Base-by-base conservation (phyloP, 1,284 basidiomycete genomes). In the Porogramme epimiltina region DNA sequence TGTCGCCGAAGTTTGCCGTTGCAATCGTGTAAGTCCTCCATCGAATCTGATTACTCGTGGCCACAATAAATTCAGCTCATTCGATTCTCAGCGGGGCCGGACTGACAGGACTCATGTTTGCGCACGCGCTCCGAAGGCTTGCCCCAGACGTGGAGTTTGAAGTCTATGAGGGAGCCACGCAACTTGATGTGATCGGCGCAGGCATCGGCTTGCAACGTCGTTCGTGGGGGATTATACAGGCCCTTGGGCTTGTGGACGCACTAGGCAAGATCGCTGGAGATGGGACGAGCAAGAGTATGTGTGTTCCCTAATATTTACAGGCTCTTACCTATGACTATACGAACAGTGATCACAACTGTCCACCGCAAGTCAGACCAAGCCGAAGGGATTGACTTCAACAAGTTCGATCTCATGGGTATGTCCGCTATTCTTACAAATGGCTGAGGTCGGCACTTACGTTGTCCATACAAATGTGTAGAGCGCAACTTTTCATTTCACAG, bases 121-220 rank as follows among this genome's bases (percentile, higher is more conserved):
- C 72, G 22, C 59, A 75, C 4, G 69, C 72, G 2, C 57, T 79
- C 18, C 62, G 69, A 5, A 67, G 68, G 50, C 66, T 41, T 26
- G 55, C 69, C 37, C 61, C 70, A 3, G 66, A 74, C 51, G 70
- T 77, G 25, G 67, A 71, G 18, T 54, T 54, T 42, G 40, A 78
- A 49, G 62, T 85, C 37, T 85, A 77, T 55, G 82, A 85, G 65
- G 72, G 70, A 9, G 74, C 79, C 20, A 60, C 62, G 26, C 63
- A 74, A 46, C 73, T 82, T 34, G 64, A 72, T 20, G 79, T 81
- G 61, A 46, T 81, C 20, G 82, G 82, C n/a, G 81, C 81, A 18
- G 82, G 83, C 8, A 71, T 85, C 39, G 80, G 77, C 1, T 59
- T 85, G 66, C 82, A 67, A 61, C 70, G 74, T 34, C 72, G 80